phyloP scores from a whole-genome alignment of 139 green algal species.

The Tetradesmus obliquus region DNA sequence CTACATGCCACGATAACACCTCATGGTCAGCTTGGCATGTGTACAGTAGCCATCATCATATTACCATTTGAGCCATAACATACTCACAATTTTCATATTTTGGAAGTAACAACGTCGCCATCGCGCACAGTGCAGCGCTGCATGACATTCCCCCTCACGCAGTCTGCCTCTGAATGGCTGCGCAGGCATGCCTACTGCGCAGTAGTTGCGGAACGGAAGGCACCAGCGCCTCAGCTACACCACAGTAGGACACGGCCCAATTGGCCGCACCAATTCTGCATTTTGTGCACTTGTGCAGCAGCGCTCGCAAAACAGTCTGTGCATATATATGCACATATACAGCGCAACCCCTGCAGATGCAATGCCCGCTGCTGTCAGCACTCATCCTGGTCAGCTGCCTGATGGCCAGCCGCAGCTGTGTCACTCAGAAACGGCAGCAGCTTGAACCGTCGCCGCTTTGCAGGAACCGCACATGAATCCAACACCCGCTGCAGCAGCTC shows the following conservation, averaged over 20 bases:
- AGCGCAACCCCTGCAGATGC: background rate
- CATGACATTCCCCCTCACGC: background rate
- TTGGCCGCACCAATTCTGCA: background rate
- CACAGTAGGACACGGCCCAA: conserved; percentile 62
- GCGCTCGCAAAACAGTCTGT: background rate
- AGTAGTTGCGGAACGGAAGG: conserved; percentile 72
- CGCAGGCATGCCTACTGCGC: conserved; percentile 85
- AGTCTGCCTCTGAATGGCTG: conserved; percentile 58
- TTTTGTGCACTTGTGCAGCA: too few relatives aligned
- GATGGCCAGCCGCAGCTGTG: background rate
- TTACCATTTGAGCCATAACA: too few relatives aligned
- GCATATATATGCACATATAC: background rate
- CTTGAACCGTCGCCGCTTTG: background rate
- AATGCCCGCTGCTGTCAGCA: background rate
- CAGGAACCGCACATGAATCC: background rate
- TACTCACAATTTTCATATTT: too few relatives aligned
- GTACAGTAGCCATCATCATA: too few relatives aligned
- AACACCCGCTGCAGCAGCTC: conserved; percentile 41
- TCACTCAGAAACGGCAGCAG: conserved; percentile 32
- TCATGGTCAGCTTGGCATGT: too few relatives aligned
- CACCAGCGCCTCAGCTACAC: conserved; percentile 55
- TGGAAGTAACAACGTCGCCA: too few relatives aligned
- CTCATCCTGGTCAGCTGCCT: conserved; percentile 4
- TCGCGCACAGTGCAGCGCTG: background rate
- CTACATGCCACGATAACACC: too few relatives aligned